Conservation (phyloP, 2,329 filamentous ascomycete genomes). For the Graphiopsis chlorocephala region DNA sequence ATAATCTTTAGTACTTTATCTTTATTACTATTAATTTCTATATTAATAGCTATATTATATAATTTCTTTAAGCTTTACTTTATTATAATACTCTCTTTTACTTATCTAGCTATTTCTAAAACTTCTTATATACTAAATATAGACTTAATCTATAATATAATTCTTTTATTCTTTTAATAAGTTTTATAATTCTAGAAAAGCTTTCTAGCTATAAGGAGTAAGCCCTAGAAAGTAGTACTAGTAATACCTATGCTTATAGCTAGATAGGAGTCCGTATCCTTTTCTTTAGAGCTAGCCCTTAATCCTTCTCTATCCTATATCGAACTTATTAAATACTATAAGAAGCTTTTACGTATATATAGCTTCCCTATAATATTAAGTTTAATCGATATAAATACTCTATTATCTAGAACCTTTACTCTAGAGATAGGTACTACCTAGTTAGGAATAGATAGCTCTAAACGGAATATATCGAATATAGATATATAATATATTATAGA, state of each 20-base stretch:
- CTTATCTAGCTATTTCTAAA: not conserved
- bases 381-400: too few species aligned
- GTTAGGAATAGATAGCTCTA: not conserved
- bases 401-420: conserved; percentile 1
- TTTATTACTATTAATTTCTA: too few species aligned
- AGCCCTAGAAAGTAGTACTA: not conserved
- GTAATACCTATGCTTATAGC: not conserved
- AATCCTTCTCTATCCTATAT: too few species aligned
- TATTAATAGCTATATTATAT: not conserved
- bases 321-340: too few species aligned
- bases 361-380: too few species aligned
- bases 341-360: too few species aligned
- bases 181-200: not conserved
- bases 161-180: not conserved
- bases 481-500: not conserved
- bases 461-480: not conserved
- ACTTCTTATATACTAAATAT: not conserved
- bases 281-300: too few species aligned
- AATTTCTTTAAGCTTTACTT: not conserved
- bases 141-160: not conserved
- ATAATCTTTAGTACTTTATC: too few species aligned
- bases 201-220: not conserved
- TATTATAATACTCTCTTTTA: not conserved
- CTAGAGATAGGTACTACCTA: not conserved
- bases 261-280: not conserved